Base-by-base conservation (phyloP, 176 grass and related monocot genomes). In the Areca catechu region DNA sequence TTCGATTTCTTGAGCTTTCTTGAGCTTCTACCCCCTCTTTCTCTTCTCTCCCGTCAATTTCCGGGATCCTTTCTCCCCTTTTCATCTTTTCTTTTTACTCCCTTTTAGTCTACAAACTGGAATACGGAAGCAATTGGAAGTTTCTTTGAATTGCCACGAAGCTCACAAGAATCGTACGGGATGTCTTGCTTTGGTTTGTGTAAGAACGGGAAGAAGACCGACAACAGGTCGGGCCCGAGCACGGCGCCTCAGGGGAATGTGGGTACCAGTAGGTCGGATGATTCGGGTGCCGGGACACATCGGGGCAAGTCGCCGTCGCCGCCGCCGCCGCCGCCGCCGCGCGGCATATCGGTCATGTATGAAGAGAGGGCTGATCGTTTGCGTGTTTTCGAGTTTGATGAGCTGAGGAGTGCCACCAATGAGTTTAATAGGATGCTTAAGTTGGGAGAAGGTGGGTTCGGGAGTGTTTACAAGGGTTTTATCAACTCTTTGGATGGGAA, bases 181-280 rank as follows among this genome's bases (percentile, higher is more conserved):
- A 91, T 91, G 92, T 7, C 65, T 65, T 97, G 93, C 73, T 65
- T 91, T 17, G 49, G 67, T 29, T 84, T 69, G 71, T 67, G 88
- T 61, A 91, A 70, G 58, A 25, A 4, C 24, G 4, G 0, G 24
- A 73, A 24, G 16, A 50, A 71, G 51, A 43, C 52, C 62, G 67
- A 17, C 34, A 48, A 15, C 29, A 56, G 49, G 48, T 24, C 21
- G 7, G 65, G 29, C 27, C 20, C 75, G 29, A 57, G 16, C 0
- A n/a, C 64, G 5, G 7, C 48, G 10, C 34, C 9, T 43, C 34
- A 7, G 7, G 82, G 78, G 51, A 74, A 63, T 43, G 69, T 67
- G 47, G 85, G 83, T 80, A 87, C 80, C 20, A 97, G 86, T 80
- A 55, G 87, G 22, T 88, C 87, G 14, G 83, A 85, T 53, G 78